Conservation (phyloP, 2,329 filamentous ascomycete genomes). For the Hirsutella minnesotensis region DNA sequence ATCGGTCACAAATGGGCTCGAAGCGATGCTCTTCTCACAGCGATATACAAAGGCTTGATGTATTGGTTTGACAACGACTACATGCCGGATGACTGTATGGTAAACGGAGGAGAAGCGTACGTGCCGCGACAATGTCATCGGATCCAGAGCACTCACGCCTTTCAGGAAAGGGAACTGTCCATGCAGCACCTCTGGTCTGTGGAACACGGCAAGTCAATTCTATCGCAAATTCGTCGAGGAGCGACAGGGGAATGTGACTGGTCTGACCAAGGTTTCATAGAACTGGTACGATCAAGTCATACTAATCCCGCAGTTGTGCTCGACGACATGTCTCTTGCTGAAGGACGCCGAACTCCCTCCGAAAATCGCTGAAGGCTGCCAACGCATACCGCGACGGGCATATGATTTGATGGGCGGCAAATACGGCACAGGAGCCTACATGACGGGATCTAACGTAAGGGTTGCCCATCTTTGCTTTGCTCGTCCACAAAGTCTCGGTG, state of each 20-base stretch:
- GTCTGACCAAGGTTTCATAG: neutral
- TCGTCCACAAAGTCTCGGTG: no score
- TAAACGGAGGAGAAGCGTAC: constrained; percentile 9
- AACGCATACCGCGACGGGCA: constrained; percentile 9
- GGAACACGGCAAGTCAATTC: constrained; percentile 8
- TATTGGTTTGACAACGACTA: constrained; percentile 14
- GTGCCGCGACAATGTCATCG: neutral
- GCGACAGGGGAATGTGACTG: no score
- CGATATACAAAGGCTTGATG: constrained; percentile 9
- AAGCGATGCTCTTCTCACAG: constrained; percentile 4
- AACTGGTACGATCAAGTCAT: constrained; percentile 14
- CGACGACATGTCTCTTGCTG: constrained; percentile 9
- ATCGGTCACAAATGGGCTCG: constrained; percentile 4
- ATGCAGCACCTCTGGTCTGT: constrained; percentile 5
- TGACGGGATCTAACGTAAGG: constrained; percentile 12
- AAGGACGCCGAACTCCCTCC: constrained; percentile 8
- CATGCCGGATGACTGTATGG: constrained; percentile 9
- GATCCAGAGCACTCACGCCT: no score
- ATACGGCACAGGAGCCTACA: constrained; percentile 8
- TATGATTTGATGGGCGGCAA: constrained; percentile 9
- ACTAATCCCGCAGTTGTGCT: constrained; percentile 11
- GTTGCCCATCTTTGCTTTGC: no score
- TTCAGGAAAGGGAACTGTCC: neutral
- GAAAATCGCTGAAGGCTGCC: constrained; percentile 8
- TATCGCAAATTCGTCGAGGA: neutral